Conservation (phyloP, 2,329 filamentous ascomycete species). For the Dactylellina cionopaga region DNA sequence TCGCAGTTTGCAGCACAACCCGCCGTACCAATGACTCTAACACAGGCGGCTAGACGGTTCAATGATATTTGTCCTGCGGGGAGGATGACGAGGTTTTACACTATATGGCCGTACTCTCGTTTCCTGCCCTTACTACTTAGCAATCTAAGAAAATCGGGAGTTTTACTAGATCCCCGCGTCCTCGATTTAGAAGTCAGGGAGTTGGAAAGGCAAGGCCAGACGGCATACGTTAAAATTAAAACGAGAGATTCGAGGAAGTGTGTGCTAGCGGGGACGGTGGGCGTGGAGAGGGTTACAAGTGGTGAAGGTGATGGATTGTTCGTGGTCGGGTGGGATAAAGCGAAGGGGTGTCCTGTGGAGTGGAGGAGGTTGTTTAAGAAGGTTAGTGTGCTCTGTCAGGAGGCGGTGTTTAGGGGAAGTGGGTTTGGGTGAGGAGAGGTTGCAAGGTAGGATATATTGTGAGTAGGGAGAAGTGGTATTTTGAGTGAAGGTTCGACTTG, state of each 20-base stretch:
- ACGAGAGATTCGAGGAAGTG: slow-evolving; percentile 78
- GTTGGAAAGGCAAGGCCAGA: slow-evolving; percentile 26
- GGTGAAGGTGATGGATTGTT: slow-evolving; percentile 70
- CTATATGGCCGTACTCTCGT: slow-evolving; percentile 76
- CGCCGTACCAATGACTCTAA: slow-evolving; percentile 81
- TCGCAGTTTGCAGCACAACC: slow-evolving; percentile 84
- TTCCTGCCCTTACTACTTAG: slow-evolving; percentile 82
- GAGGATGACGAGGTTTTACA: slow-evolving; percentile 91
- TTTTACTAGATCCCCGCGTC: slow-evolving; percentile 64
- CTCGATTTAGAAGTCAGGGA: slow-evolving; percentile 27
- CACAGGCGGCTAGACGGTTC: slow-evolving; percentile 88
- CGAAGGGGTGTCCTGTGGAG: slow-evolving; percentile 94
- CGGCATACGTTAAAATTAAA: slow-evolving; percentile 72
- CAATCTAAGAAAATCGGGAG: slow-evolving; percentile 83
- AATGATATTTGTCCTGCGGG: slow-evolving; percentile 89
- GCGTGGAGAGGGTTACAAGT: slow-evolving; percentile 73
- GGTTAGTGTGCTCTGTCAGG: slow-evolving; percentile 85
- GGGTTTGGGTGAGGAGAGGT: slow-evolving; percentile 59
- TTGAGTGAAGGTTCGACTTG: too few relatives aligned
- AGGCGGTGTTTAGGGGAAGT: slow-evolving; percentile 75
- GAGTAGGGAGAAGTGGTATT: too few relatives aligned
- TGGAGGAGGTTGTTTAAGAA: slow-evolving; percentile 98
- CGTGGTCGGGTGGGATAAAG: slow-evolving; percentile 90
- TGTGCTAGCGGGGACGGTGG: slow-evolving; percentile 77
- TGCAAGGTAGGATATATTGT: too few relatives aligned